Base-by-base conservation (phyloP, 2,329 filamentous ascomycete genomes). In the Scytalidium lignicola region DNA sequence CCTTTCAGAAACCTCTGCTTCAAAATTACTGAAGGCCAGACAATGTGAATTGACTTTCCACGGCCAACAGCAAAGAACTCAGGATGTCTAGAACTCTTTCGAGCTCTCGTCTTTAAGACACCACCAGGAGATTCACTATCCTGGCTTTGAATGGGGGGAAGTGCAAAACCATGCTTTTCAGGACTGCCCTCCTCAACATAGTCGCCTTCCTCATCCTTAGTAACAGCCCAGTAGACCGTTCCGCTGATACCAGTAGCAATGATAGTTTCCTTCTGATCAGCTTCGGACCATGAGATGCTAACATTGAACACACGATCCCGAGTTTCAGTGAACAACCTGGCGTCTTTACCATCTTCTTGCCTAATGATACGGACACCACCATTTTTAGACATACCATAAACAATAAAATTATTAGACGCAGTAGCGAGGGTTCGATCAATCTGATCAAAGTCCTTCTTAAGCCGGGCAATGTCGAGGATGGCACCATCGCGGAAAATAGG, bases 401-500 rank as follows among this genome's bases (percentile, higher is more conserved):
- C 85, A 68, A 99, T 97, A 71, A 93, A 96, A 52, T 86, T 86
- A 63, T 89, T 85, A 21, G 90, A 92, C 17, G 92, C 91, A 4
- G 91, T 87, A 44, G 92, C 92, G 26, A 99, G 78, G 55, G 91
- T 95, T 56, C 95, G 88, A 65, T 99, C 93, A 54, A 96, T 85
- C 70, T 97, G 93, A 63, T 99, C 93, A 61, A 97, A 97, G 4
- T 96, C 90, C 72, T 97, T 97, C 77, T 96, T 96, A 55, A 97
- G 77, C 50, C 90, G 83, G 46, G 93, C 92, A 64, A 99, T 93
- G 59, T 96, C 90, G 75, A 96, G 88, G 60, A 96, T 84, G 41
- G 85, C 80, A 57, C 92, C 86, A 50, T 89, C 82, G 32, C 86
- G 84, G 66, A 97, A 85, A 45, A 76, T 70, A 3, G 85, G 76